These are phyloP conservation scores for Helichrysum umbraculigerum DNA, from an alignment of 129 eudicot genomes.

Conservation along the genomic window DNA sequence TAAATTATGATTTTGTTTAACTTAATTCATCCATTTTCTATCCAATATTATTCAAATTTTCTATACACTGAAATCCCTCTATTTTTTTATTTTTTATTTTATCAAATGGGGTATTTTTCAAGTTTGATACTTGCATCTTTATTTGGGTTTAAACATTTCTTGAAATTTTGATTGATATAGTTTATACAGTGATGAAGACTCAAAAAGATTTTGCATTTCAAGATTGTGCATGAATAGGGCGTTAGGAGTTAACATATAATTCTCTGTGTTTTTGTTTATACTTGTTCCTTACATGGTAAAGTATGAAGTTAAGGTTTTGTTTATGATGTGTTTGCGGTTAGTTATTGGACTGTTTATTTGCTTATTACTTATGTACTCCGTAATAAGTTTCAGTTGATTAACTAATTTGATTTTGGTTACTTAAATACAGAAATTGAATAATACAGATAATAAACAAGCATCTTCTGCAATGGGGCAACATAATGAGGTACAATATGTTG, in stretches of 20 bases:
- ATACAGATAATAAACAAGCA: constrained; percentile 35
- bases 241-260: background rate
- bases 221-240: background rate
- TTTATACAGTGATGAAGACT: background rate
- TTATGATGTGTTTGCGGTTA: background rate
- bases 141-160: no score
- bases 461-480: constrained; percentile 52
- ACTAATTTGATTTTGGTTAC: background rate
- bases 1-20: background rate
- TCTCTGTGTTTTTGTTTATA: no score
- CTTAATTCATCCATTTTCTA: background rate
- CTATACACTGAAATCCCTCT: no score
- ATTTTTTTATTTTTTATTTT: no score
- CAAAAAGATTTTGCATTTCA: no score
- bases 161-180: no score
- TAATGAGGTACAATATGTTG: constrained; percentile 42
- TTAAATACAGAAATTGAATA: constrained; percentile 55
- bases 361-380: no score
- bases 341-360: background rate
- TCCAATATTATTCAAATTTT: background rate
- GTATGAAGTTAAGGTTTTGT: background rate
- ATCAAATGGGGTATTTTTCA: background rate
- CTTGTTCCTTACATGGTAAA: background rate
- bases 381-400: background rate
- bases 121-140: background rate